phyloP scores from a whole-genome alignment of 805 yeast genomes.

The Wickerhamiella parazyma region DNA sequence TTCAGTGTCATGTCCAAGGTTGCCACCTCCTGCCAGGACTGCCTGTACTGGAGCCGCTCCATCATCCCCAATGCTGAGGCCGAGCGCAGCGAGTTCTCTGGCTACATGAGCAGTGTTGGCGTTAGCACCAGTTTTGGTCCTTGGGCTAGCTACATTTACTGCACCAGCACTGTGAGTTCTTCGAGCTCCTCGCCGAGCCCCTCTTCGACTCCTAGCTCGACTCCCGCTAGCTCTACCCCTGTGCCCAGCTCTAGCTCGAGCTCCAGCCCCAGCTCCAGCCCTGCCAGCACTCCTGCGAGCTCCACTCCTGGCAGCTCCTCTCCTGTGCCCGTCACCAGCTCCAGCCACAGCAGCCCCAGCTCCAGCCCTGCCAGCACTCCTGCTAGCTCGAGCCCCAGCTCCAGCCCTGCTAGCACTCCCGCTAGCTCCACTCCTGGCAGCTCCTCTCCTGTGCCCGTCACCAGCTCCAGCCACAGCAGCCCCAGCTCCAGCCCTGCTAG shows the following conservation, averaged over 20 bases:
- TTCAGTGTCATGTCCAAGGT: background rate
- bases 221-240: too few species aligned
- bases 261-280: background rate
- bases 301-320: background rate
- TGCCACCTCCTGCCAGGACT: background rate
- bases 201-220: too few species aligned
- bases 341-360: background rate
- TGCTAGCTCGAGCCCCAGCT: background rate
- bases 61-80: background rate
- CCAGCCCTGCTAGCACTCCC: background rate
- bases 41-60: background rate
- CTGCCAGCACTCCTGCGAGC: background rate
- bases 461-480: background rate
- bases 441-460: background rate
- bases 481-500: background rate
- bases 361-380: background rate
- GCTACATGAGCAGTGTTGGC: background rate
- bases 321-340: background rate
- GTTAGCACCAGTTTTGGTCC: background rate
- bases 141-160: background rate
- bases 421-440: background rate
- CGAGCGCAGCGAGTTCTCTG: background rate
- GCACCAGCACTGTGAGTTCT: background rate
- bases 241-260: background rate
- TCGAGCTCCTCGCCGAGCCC: background rate